Conservation (phyloP, 331 rosid species). For the Saraca asoca region DNA sequence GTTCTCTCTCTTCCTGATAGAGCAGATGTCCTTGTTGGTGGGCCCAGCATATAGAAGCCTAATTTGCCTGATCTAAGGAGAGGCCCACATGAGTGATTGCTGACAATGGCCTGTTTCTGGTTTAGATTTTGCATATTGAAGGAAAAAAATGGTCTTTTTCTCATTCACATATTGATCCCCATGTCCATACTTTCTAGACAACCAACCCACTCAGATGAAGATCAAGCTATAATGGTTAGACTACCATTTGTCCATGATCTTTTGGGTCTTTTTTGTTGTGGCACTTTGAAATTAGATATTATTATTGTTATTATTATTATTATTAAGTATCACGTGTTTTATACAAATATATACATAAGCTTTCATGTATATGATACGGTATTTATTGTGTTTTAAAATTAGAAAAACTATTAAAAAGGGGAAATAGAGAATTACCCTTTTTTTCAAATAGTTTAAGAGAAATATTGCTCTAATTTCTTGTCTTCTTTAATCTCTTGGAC, state of each 20-base stretch:
- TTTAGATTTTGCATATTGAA: conserved; percentile 41
- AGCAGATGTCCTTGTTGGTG: conserved; percentile 59
- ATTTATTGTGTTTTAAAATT: no score
- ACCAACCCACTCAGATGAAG: not conserved
- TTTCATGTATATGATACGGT: no score
- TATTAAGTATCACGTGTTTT: no score
- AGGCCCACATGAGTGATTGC: conserved; percentile 71
- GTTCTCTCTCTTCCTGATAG: conserved; percentile 51
- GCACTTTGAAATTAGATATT: not conserved
- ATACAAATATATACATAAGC: not conserved
- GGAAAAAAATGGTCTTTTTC: conserved; percentile 24
- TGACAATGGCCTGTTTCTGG: conserved; percentile 49
- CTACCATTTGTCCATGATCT: not conserved
- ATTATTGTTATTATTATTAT: no score
- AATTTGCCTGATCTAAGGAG: conserved; percentile 58
- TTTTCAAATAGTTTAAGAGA: no score
- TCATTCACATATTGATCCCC: conserved; percentile 44
- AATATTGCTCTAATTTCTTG: no score
- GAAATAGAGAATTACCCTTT: no score
- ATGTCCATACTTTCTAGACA: not conserved
- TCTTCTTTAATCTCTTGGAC: no score
- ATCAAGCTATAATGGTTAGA: conserved; percentile 13
- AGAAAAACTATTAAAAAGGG: no score
- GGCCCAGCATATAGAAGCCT: conserved; percentile 58
- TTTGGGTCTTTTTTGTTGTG: not conserved